A percentile compares a stretch with the other conserved stretches of the same genome.
These are phyloP conservation scores for Hibiscus mutabilis DNA, from an alignment of 345 rosid genomes.

Conservation along the genomic window DNA sequence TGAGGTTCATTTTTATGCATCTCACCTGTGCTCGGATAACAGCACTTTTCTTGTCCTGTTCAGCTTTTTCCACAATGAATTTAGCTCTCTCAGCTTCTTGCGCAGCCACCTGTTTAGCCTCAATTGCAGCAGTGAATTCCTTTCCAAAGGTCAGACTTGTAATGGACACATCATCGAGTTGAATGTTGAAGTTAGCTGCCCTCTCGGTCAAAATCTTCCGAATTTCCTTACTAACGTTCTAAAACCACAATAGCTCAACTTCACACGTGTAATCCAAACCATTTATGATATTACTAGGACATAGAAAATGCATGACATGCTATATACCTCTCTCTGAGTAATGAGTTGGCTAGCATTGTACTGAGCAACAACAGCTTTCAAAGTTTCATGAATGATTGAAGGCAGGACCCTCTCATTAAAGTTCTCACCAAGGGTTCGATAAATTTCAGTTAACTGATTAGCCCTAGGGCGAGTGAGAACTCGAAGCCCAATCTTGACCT, in stretches of 20 bases:
- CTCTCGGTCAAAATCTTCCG: slow-evolving; percentile 79
- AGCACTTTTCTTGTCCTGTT: slow-evolving; percentile 89
- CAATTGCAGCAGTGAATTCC: slow-evolving; percentile 93
- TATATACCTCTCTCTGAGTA: slow-evolving; percentile 81
- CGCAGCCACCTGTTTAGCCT: slow-evolving; percentile 94
- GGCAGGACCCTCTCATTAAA: slow-evolving; percentile 87
- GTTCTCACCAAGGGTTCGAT: slow-evolving; percentile 75
- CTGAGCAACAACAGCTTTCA: slow-evolving; percentile 92
- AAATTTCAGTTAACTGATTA: slow-evolving; percentile 63
- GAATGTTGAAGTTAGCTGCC: slow-evolving; percentile 64
- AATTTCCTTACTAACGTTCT: slow-evolving; percentile 84
- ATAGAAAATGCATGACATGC: neutral
- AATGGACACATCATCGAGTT: slow-evolving; percentile 85
- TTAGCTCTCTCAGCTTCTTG: slow-evolving; percentile 96
- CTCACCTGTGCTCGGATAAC: slow-evolving; percentile 85
- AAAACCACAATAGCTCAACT: slow-evolving; percentile 5
- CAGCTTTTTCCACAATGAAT: slow-evolving; percentile 86
- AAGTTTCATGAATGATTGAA: slow-evolving; percentile 85
- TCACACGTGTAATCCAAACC: neutral
- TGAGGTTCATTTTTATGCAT: neutral
- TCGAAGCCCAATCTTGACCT: slow-evolving; percentile 93
- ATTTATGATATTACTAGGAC: neutral
- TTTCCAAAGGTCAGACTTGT: slow-evolving; percentile 79
- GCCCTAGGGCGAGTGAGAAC: slow-evolving; percentile 88
- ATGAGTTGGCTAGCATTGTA: slow-evolving; percentile 96